Conservation (phyloP, 805 yeast species). For the Ogataea chonburiensis region DNA sequence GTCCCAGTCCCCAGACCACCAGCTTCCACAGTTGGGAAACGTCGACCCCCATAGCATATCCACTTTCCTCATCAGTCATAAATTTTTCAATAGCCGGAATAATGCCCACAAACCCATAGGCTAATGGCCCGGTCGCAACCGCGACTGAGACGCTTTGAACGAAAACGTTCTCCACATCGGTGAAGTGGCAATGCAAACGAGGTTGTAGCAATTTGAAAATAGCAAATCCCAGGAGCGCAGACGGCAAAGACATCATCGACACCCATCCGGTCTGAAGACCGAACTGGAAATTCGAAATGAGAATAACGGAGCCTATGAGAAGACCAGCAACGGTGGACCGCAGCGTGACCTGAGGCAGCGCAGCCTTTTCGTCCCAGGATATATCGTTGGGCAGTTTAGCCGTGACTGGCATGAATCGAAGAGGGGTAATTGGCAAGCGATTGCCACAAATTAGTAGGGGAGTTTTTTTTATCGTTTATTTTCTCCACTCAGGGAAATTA, state of each 20-base stretch:
- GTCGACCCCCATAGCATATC: slow-evolving; percentile 42
- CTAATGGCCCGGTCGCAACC: slow-evolving; percentile 95
- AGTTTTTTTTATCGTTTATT: slow-evolving; percentile 5
- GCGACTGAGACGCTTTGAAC: slow-evolving; percentile 94
- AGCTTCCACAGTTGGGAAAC: slow-evolving; percentile 48
- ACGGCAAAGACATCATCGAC: slow-evolving; percentile 96
- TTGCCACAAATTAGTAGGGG: neutral
- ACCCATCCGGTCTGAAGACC: slow-evolving; percentile 99
- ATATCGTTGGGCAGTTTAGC: slow-evolving; percentile 21
- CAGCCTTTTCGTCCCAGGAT: slow-evolving; percentile 50
- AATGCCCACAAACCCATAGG: slow-evolving; percentile 93
- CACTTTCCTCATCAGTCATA: slow-evolving; percentile 74
- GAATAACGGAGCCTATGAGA: slow-evolving; percentile 79
- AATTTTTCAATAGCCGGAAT: slow-evolving; percentile 94
- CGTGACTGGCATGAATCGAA: slow-evolving; percentile 18
- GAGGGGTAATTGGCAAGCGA: neutral
- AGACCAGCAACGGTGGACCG: slow-evolving; percentile 77
- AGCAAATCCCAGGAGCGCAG: slow-evolving; percentile 85
- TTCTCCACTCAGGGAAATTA: slow-evolving; percentile 3
- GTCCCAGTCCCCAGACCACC: slow-evolving; percentile 77
- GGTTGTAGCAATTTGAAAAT: slow-evolving; percentile 60
- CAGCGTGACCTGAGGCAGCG: slow-evolving; percentile 63
- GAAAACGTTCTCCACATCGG: slow-evolving; percentile 93
- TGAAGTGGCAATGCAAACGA: slow-evolving; percentile 44
- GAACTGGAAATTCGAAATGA: slow-evolving; percentile 90